Evolutionary conservation across 768 basidiomycete genomes (phyloP).

Genomic region (Rhodotorula taiwanensis): DNA sequence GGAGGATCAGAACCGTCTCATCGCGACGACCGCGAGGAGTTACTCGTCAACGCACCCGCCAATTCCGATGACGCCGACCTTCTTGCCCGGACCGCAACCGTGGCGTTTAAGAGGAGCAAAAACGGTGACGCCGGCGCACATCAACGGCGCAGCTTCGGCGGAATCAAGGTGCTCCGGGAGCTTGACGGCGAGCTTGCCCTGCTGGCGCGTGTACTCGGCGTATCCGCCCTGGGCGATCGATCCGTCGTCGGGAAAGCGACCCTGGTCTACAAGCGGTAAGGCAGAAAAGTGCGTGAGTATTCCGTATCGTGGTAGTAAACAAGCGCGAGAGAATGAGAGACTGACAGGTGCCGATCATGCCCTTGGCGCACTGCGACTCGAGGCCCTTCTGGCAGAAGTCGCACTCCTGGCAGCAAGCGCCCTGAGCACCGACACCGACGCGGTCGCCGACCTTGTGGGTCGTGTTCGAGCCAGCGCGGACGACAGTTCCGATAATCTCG

Average conservation of each 20-base stretch:
- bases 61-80: constrained; percentile 60
- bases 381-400: constrained; percentile 33
- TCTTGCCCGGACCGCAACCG: constrained; percentile 57
- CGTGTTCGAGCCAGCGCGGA: constrained; percentile 16
- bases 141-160: constrained; percentile 43
- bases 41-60: no score
- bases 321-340: no score
- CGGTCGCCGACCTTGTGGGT: constrained; percentile 43
- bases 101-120: constrained; percentile 47
- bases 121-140: constrained; percentile 46
- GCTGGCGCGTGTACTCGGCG: constrained; percentile 43
- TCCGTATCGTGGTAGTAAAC: no score
- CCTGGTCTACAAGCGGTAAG: constrained; percentile 11
- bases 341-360: constrained; percentile 1
- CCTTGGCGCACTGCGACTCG: constrained; percentile 34
- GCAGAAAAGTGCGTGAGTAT: not conserved
- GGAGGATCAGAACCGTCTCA: no score
- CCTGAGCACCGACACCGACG: constrained; percentile 49
- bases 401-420: constrained; percentile 39
- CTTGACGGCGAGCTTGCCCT: constrained; percentile 45
- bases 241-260: constrained; percentile 23
- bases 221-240: constrained; percentile 44
- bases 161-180: constrained; percentile 45
- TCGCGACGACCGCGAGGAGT: no score
- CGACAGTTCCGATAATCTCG: constrained; percentile 44